Evolutionary conservation across 78 protist genomes (phyloP).

Genomic region (Polysphondylium violaceum): DNA sequence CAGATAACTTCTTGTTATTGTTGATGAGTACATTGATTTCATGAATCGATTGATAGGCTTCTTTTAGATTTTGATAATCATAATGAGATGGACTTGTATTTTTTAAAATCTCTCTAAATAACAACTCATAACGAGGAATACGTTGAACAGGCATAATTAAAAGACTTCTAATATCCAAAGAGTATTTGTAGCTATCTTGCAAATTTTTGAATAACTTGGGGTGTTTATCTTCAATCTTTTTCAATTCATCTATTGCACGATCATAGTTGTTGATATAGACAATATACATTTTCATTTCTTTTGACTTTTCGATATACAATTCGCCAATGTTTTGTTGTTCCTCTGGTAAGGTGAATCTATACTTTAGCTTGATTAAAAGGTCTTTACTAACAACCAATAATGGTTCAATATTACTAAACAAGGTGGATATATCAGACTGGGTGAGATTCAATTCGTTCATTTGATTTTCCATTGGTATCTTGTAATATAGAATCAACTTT

Average conservation of each 20-base stretch:
- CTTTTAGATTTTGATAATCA: constrained; percentile 23
- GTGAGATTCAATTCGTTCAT: neutral
- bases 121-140: constrained; percentile 61
- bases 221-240: constrained; percentile 10
- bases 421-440: neutral
- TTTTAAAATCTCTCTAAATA: constrained; percentile 40
- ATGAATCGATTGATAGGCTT: constrained; percentile 24
- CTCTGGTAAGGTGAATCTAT: constrained; percentile 10
- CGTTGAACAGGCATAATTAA: constrained; percentile 79
- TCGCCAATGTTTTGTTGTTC: constrained; percentile 45
- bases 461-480: constrained; percentile 28
- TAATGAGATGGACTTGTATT: constrained; percentile 1
- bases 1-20: constrained; percentile 25
- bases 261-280: constrained; percentile 64
- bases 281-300: constrained; percentile 56
- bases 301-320: constrained; percentile 46
- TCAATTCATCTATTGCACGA: constrained; percentile 24
- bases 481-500: constrained; percentile 37
- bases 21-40: constrained; percentile 57
- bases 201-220: constrained; percentile 45
- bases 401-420: constrained; percentile 51
- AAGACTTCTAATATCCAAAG: constrained; percentile 60
- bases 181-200: constrained; percentile 47
- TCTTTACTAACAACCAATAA: constrained; percentile 62
- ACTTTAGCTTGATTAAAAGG: constrained; percentile 11